These are phyloP conservation scores for Uronychia setigera DNA, from an alignment of 73 alveolate genomes.

Conservation along the genomic window DNA sequence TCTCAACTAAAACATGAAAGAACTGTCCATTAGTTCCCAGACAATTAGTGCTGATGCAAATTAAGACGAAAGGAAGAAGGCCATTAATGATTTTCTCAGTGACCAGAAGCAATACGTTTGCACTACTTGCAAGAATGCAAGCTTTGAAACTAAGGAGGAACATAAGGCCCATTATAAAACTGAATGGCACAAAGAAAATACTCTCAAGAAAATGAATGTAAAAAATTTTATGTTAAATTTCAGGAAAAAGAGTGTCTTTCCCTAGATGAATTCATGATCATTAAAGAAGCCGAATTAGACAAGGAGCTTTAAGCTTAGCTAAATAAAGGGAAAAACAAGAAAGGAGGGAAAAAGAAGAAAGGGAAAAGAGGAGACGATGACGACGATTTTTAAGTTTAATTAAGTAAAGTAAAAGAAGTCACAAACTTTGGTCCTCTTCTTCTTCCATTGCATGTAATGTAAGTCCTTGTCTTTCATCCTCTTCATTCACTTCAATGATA, in stretches of 20 bases:
- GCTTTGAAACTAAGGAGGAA: conserved; percentile 53
- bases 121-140: conserved; percentile 46
- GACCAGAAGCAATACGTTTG: too few relatives aligned
- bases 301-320: not conserved
- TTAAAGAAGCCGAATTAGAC: conserved; percentile 32
- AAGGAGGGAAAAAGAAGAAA: not conserved
- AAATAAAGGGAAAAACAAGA: conserved; percentile 4
- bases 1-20: conserved; percentile 1
- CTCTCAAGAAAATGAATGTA: conserved; percentile 21
- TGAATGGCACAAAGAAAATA: conserved; percentile 73
- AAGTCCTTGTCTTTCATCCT: too few relatives aligned
- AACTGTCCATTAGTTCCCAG: too few relatives aligned
- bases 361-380: not conserved
- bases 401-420: too few relatives aligned
- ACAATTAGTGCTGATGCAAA: too few relatives aligned
- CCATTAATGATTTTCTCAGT: too few relatives aligned
- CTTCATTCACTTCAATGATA: too few relatives aligned
- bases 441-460: too few relatives aligned
- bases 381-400: not conserved
- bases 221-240: too few relatives aligned
- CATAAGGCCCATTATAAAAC: conserved; percentile 67
- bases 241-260: too few relatives aligned
- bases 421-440: too few relatives aligned
- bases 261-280: not conserved
- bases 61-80: too few relatives aligned